Conservation (phyloP, 2,329 filamentous ascomycete genomes). For the Aspergillus pseudoviridinutans region DNA sequence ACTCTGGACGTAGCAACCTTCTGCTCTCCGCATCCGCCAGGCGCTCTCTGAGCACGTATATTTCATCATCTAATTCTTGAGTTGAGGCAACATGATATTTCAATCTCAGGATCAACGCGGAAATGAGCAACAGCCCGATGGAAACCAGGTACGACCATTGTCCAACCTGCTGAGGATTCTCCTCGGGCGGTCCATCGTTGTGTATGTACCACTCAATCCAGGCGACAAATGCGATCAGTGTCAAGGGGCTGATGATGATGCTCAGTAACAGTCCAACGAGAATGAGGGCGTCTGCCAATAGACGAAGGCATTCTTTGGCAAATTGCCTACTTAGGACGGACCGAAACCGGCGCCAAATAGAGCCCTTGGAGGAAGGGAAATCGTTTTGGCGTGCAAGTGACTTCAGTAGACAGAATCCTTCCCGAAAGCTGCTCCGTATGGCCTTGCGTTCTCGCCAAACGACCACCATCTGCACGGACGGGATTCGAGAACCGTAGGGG, state of each 20-base stretch:
- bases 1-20: conserved; percentile 1
- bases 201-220: conserved; percentile 32
- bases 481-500: conserved; percentile 21
- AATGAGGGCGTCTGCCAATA: conserved; percentile 11
- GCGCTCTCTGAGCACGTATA: conserved; percentile 17
- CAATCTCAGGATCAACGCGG: conserved; percentile 23
- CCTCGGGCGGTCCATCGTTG: conserved; percentile 25
- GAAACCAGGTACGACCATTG: conserved; percentile 28
- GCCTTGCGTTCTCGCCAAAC: conserved; percentile 22
- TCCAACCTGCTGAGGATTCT: conserved; percentile 28
- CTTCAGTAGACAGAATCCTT: conserved; percentile 6
- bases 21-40: not conserved
- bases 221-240: conserved; percentile 27
- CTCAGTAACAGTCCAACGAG: conserved; percentile 21
- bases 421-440: conserved; percentile 17
- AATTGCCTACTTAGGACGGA: conserved; percentile 9
- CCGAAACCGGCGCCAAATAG: conserved; percentile 1
- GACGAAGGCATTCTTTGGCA: conserved; percentile 7
- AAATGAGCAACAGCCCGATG: conserved; percentile 26
- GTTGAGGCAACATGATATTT: conserved; percentile 24
- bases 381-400: not conserved
- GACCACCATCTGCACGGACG: conserved; percentile 18
- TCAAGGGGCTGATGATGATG: conserved; percentile 28
- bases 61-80: conserved; percentile 27
- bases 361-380: not conserved